Percentiles rank a stretch among this genome's conserved stretches.
These are phyloP conservation scores for Kazachstania martiniae DNA, from an alignment of 805 yeast species.

Conservation along the genomic window DNA sequence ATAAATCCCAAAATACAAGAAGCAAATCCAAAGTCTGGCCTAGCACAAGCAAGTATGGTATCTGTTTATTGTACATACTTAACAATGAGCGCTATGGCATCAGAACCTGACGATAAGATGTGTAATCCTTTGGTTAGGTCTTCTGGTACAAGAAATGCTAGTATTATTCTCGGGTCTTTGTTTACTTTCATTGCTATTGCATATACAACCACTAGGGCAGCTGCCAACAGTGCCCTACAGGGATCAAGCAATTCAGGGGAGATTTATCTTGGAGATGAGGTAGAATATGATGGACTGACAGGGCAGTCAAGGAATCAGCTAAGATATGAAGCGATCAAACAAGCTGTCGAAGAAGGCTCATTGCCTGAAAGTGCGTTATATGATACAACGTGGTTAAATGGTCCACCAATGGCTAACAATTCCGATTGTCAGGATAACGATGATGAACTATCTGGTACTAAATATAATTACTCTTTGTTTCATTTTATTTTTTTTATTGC, in stretches of 20 bases:
- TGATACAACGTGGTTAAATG: constrained; percentile 49
- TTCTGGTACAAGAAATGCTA: constrained; percentile 78
- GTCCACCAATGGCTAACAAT: constrained; percentile 1
- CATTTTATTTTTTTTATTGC: constrained; percentile 90
- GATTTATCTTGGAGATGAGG: constrained; percentile 22
- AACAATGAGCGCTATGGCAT: constrained; percentile 83
- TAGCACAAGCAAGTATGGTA: constrained; percentile 96
- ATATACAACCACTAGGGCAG: constrained; percentile 94
- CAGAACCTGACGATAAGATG: constrained; percentile 88
- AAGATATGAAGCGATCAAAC: constrained; percentile 78
- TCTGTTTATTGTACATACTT: constrained; percentile 86
- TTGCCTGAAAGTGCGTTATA: constrained; percentile 84
- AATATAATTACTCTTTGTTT: constrained; percentile 78
- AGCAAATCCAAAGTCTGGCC: constrained; percentile 86
- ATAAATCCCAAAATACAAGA: constrained; percentile 81
- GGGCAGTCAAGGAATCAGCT: constrained; percentile 47
- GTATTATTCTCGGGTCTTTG: constrained; percentile 80
- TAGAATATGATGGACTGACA: constrained; percentile 35
- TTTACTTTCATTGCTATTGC: constrained; percentile 94
- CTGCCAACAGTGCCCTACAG: constrained; percentile 63
- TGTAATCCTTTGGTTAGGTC: constrained; percentile 92
- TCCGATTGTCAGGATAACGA: constrained; percentile 27
- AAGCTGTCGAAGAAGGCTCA: constrained; percentile 94
- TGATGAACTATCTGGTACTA: constrained; percentile 58
- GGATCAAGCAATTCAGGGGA: constrained; percentile 31